Conservation (phyloP, 768 basidiomycete genomes). For the Boletus eberwhitei region DNA sequence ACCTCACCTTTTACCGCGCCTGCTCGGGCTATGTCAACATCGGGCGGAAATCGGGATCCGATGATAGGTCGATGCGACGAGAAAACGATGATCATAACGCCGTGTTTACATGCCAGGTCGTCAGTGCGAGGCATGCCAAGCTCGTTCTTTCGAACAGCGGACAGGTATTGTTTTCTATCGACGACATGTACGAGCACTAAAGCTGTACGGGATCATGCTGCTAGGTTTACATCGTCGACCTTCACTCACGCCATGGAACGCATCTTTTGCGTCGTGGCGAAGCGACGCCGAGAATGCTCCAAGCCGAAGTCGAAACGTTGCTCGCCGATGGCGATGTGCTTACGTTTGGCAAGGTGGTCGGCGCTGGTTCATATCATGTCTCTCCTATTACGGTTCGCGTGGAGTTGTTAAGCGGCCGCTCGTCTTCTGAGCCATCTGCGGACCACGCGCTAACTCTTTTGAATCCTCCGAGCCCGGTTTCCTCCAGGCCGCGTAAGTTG, state of each 20-base stretch:
- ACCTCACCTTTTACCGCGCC: constrained; percentile 51
- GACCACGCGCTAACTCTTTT: constrained; percentile 3
- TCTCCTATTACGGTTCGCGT: constrained; percentile 61
- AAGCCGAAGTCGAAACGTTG: constrained; percentile 51
- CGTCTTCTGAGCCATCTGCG: constrained; percentile 18
- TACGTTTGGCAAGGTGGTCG: constrained; percentile 77
- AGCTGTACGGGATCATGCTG: background rate
- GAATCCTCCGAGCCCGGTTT: constrained; percentile 30
- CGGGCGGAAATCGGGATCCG: constrained; percentile 60
- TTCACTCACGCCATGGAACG: constrained; percentile 75
- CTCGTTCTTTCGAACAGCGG: constrained; percentile 70
- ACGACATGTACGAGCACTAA: constrained; percentile 19
- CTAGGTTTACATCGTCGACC: constrained; percentile 68
- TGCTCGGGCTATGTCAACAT: constrained; percentile 54
- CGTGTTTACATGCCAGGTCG: constrained; percentile 73
- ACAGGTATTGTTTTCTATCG: constrained; percentile 42
- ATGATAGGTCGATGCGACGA: constrained; percentile 37
- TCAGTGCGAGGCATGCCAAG: constrained; percentile 77
- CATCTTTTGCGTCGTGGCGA: constrained; percentile 58
- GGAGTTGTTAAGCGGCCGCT: constrained; percentile 40
- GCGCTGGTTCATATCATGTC: constrained; percentile 56
- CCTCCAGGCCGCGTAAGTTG: constrained; percentile 29
- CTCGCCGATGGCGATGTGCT: constrained; percentile 67
- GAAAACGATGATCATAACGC: constrained; percentile 46
- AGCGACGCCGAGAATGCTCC: constrained; percentile 43